Evolutionary conservation across 441 rosid species (phyloP), one percentile per base, ranked within the genome.

Genomic region (Viola pubescens): DNA sequence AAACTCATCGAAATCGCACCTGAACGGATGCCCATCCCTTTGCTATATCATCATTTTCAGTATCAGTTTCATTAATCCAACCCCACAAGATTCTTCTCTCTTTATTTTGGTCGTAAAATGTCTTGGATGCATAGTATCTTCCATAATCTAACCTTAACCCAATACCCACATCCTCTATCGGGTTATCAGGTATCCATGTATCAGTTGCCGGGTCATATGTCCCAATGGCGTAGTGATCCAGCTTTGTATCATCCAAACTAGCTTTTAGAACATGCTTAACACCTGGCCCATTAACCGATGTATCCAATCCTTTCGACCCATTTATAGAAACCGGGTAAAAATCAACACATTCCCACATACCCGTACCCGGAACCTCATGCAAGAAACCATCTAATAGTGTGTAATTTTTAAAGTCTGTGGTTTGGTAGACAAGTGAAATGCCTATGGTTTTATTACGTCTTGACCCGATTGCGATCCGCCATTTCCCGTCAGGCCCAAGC

Each of bases 341-440:
- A 68, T 87, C 97, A 54, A 92, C 94, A 43, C 96, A 89, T 70
- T 92, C 98, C 98, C 98, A 92, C 98, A 89, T 89, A 9, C 98
- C 98, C 0, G 97, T 92, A 16, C 75, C 78, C 0, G 81, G 76
- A 14, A 87, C 98, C 9, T 67, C 77, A 64, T 89, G 96, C 59
- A 92, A 69, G 40, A 71, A 6, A 2, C 81, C 74, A 8, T 78
- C 82, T 10, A 82, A 44, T 13, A 62, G 46, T 50, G 80, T 71
- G 54, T 60, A 92, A 3, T 64, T 71, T 38, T 72, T 81, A 42
- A 92, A 92, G 73, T 92, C 86, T 6, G 68, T 68, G 0, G 98
- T 92, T 67, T 86, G 85, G 60, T 87, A 92, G 13, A 89, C 77
- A 3, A 92, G 75, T 38, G 94, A 74, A 5, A 84, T 53, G n/a